Evolutionary conservation across 352 stramenopile species (phyloP).

Genomic region (Phytophthora pisi): DNA sequence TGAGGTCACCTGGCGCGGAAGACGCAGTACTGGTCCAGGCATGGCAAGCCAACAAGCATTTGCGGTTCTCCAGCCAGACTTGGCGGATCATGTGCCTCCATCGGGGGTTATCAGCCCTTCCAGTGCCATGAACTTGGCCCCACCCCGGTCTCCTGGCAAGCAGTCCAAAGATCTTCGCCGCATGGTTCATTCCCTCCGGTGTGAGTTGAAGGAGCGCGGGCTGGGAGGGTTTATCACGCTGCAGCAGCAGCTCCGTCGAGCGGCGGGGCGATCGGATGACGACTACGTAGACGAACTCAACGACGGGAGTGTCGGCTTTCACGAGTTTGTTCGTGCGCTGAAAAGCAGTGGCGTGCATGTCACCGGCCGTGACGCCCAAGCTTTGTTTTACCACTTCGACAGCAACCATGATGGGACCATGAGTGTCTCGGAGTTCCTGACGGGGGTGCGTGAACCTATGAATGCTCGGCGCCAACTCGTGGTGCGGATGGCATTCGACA

Average conservation of each 20-base stretch:
- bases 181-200: slow-evolving; percentile 57
- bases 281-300: slow-evolving; percentile 61
- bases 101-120: slow-evolving; percentile 9
- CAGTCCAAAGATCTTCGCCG: slow-evolving; percentile 72
- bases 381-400: slow-evolving; percentile 88
- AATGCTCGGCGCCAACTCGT: slow-evolving; percentile 74
- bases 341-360: slow-evolving; percentile 61
- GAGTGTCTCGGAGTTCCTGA: slow-evolving; percentile 87
- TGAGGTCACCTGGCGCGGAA: slow-evolving; percentile 18
- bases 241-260: slow-evolving; percentile 72
- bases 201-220: slow-evolving; percentile 66
- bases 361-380: slow-evolving; percentile 54
- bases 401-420: slow-evolving; percentile 83
- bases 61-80: slow-evolving; percentile 67
- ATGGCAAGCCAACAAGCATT: slow-evolving; percentile 65
- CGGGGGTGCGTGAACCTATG: slow-evolving; percentile 84
- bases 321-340: slow-evolving; percentile 82
- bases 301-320: slow-evolving; percentile 66
- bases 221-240: slow-evolving; percentile 77
- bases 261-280: slow-evolving; percentile 34
- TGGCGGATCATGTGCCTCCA: slow-evolving; percentile 40
- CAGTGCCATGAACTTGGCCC: slow-evolving; percentile 16
- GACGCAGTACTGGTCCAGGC: slow-evolving; percentile 35
- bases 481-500: slow-evolving; percentile 88
- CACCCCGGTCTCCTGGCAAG: slow-evolving; percentile 29